A percentile compares a stretch with the other conserved stretches of the same genome.
These are phyloP conservation scores for Polychaeton citri DNA, from an alignment of 2,329 filamentous ascomycete genomes.

Conservation along the genomic window DNA sequence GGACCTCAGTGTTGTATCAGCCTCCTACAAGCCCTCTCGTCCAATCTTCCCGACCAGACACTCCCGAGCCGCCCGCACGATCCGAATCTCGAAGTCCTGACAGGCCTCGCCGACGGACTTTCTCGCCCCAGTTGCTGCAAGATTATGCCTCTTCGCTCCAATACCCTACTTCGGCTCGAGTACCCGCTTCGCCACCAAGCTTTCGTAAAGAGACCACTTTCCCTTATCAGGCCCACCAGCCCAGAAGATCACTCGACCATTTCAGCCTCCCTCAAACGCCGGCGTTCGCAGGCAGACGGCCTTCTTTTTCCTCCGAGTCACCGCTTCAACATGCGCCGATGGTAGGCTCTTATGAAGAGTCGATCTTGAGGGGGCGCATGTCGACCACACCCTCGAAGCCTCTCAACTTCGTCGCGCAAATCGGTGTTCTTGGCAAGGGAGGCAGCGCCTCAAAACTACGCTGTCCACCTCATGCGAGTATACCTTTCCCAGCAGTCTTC, in stretches of 20 bases:
- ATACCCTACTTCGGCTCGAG: constrained; percentile 16
- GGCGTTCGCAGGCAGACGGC: constrained; percentile 42
- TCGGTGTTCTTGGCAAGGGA: constrained; percentile 80
- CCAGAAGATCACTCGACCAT: constrained; percentile 59
- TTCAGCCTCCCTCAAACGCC: constrained; percentile 32
- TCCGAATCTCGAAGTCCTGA: constrained; percentile 30
- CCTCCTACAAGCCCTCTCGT: constrained; percentile 86
- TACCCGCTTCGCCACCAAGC: constrained; percentile 23
- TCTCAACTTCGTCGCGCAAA: constrained; percentile 84
- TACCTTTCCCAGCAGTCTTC: constrained; percentile 89
- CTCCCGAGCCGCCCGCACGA: constrained; percentile 19
- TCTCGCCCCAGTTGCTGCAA: constrained; percentile 49
- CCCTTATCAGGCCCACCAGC: constrained; percentile 66
- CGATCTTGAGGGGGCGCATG: constrained; percentile 88
- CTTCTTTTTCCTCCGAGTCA: constrained; percentile 66
- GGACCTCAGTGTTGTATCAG: constrained; percentile 70
- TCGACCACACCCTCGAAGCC: constrained; percentile 90
- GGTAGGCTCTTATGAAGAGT: constrained; percentile 97
- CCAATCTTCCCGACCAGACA: constrained; percentile 33
- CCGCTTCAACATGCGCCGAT: constrained; percentile 82
- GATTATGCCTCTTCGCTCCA: constrained; percentile 31
- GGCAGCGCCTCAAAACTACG: constrained; percentile 74
- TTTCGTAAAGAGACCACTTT: constrained; percentile 46
- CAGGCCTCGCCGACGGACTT: constrained; percentile 53
- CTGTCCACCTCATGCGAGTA: constrained; percentile 78